phyloP scores from a whole-genome alignment of 2,329 filamentous ascomycete species.

The Sporothrix pallida region DNA sequence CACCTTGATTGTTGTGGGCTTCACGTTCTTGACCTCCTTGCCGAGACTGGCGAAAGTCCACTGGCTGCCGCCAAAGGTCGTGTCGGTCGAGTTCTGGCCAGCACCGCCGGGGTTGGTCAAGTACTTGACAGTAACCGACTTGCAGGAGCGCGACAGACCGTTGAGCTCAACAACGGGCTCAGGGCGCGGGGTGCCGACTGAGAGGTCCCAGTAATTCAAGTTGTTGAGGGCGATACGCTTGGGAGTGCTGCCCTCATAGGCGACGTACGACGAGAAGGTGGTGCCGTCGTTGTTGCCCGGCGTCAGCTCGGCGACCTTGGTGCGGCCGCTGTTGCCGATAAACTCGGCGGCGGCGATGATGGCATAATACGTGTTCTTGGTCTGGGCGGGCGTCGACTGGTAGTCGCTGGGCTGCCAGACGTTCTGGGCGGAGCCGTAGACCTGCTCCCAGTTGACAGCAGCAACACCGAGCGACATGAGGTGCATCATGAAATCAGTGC shows the following conservation, averaged over 20 bases:
- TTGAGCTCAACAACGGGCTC: not conserved
- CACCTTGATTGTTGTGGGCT: conserved; percentile 5
- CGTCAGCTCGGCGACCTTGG: conserved; percentile 17
- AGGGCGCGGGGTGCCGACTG: not conserved
- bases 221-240: conserved; percentile 10
- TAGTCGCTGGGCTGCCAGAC: conserved; percentile 22
- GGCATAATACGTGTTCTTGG: conserved; percentile 26
- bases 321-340: conserved; percentile 12
- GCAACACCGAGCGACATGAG: conserved; percentile 21
- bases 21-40: not conserved
- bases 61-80: conserved; percentile 27
- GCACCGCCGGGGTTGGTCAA: conserved; percentile 26
- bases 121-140: conserved; percentile 22
- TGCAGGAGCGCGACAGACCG: not conserved
- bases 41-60: conserved; percentile 22
- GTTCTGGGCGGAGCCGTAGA: conserved; percentile 20
- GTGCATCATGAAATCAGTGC: conserved; percentile 26
- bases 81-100: conserved; percentile 19
- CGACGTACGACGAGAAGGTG: conserved; percentile 12
- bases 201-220: conserved; percentile 23
- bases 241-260: conserved; percentile 2
- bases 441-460: conserved; percentile 29
- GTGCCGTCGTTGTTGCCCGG: conserved; percentile 26
- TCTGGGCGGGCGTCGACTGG: conserved; percentile 14
- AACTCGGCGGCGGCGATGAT: conserved; percentile 20